phyloP scores from a whole-genome alignment of 257 asterid genomes.

The Cordia subcordata region DNA sequence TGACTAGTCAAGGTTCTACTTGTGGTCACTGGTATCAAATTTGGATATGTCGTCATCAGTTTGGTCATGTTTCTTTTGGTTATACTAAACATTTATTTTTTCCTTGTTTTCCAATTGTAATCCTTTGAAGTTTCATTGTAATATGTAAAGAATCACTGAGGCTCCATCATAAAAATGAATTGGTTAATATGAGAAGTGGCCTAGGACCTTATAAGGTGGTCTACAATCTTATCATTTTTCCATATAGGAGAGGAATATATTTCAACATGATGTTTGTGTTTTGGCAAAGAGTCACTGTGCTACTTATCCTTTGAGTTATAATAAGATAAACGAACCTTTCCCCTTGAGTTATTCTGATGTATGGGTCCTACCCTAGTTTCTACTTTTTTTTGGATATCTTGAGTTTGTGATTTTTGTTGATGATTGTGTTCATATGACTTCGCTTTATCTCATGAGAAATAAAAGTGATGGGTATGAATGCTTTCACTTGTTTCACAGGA shows the following conservation, averaged over 20 bases:
- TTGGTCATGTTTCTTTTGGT: too few relatives aligned
- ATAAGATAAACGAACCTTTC: background rate
- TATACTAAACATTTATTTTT: too few relatives aligned
- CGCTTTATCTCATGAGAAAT: background rate
- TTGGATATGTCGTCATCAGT: constrained; percentile 8
- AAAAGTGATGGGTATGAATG: background rate
- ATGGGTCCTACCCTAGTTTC: background rate
- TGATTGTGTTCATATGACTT: constrained; percentile 5
- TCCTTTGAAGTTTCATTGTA: too few relatives aligned
- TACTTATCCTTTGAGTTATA: background rate
- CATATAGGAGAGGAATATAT: too few relatives aligned
- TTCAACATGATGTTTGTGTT: background rate
- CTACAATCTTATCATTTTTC: too few relatives aligned
- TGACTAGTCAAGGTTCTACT: too few relatives aligned
- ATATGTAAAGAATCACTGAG: too few relatives aligned
- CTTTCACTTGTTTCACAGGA: background rate
- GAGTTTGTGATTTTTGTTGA: constrained; percentile 11
- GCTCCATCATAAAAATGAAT: too few relatives aligned
- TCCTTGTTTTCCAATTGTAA: too few relatives aligned
- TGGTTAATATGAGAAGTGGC: too few relatives aligned
- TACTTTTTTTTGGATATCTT: background rate
- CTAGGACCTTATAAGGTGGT: too few relatives aligned
- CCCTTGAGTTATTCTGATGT: constrained; percentile 1
- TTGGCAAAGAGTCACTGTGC: background rate
- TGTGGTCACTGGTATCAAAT: background rate